Evolutionary conservation across 2,329 filamentous ascomycete species (phyloP).

Genomic region (Exophiala sp.): DNA sequence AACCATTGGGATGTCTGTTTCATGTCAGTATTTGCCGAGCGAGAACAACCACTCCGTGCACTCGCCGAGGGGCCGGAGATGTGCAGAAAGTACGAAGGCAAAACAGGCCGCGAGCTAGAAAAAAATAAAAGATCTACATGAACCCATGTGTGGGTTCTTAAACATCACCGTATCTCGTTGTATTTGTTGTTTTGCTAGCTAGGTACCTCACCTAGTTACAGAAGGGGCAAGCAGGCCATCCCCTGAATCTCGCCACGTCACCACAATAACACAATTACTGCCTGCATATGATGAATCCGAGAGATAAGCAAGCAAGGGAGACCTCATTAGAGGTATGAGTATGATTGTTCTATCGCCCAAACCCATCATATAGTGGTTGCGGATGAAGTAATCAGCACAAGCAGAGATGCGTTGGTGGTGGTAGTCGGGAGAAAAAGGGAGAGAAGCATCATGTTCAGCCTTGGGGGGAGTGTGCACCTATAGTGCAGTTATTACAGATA

Average conservation of each 20-base stretch:
- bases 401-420: no score
- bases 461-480: slow-evolving; percentile 12
- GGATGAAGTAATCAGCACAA: no score
- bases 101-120: not conserved
- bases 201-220: no score
- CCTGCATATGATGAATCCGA: not conserved
- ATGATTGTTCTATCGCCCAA: no score
- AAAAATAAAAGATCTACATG: not conserved
- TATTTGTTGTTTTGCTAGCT: no score
- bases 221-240: slow-evolving; percentile 3
- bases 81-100: not conserved
- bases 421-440: not conserved
- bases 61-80: not conserved
- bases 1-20: slow-evolving; percentile 15
- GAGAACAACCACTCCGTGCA: not conserved
- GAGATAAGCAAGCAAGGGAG: not conserved
- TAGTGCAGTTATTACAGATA: no score
- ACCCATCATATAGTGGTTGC: no score
- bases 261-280: not conserved
- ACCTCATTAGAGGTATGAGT: not conserved
- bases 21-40: slow-evolving; percentile 3
- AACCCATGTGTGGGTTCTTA: no score
- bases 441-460: slow-evolving; percentile 12
- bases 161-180: not conserved
- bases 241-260: slow-evolving; percentile 10